Evolutionary conservation across 2,329 filamentous ascomycete genomes (phyloP).

Genomic region (Aspergillus tamarii): DNA sequence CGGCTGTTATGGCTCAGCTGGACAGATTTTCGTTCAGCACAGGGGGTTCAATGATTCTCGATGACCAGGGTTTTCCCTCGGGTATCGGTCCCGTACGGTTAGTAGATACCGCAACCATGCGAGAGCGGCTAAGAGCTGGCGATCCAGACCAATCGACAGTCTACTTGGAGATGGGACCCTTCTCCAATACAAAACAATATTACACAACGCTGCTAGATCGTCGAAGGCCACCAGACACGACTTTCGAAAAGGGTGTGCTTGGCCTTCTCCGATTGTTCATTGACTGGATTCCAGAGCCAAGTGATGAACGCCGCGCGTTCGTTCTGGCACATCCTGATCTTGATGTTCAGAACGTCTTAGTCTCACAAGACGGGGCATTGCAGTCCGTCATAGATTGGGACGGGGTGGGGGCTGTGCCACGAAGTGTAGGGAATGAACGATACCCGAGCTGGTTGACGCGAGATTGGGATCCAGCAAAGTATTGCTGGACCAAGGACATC

Average conservation of each 20-base stretch:
- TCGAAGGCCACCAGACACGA: neutral
- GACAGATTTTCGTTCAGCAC: slow-evolving; percentile 19
- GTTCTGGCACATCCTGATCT: slow-evolving; percentile 34
- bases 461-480: slow-evolving; percentile 26
- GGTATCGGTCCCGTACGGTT: slow-evolving; percentile 4
- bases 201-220: slow-evolving; percentile 14
- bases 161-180: slow-evolving; percentile 16
- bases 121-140: slow-evolving; percentile 7
- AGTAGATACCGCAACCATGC: slow-evolving; percentile 18
- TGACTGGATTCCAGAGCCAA: slow-evolving; percentile 22
- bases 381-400: slow-evolving; percentile 37
- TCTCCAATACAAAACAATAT: slow-evolving; percentile 12
- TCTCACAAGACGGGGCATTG: slow-evolving; percentile 31
- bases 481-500: neutral
- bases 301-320: slow-evolving; percentile 14
- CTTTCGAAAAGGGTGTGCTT: slow-evolving; percentile 8
- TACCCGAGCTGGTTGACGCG: slow-evolving; percentile 28
- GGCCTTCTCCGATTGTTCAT: slow-evolving; percentile 19
- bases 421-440: slow-evolving; percentile 26
- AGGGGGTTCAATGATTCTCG: slow-evolving; percentile 17
- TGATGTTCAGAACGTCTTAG: slow-evolving; percentile 36
- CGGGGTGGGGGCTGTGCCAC: slow-evolving; percentile 26
- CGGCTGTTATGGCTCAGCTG: slow-evolving; percentile 26
- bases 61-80: slow-evolving; percentile 11
- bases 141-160: slow-evolving; percentile 18